Conservation (phyloP, 768 basidiomycete species). For the Boletus bicolor region DNA sequence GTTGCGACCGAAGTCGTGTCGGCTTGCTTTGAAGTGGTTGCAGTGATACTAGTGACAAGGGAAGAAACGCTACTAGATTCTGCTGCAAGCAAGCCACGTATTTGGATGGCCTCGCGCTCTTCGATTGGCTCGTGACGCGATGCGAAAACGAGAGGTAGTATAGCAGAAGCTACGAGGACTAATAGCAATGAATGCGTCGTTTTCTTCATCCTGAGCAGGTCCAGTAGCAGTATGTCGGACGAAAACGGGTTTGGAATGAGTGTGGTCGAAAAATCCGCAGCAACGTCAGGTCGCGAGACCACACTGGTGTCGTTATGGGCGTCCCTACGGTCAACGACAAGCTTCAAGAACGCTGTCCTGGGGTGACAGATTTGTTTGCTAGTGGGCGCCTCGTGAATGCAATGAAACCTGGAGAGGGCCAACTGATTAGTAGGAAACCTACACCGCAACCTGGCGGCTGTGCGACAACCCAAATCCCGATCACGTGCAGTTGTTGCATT, state of each 20-base stretch:
- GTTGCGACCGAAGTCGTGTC: background rate
- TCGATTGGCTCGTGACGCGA: constrained; percentile 21
- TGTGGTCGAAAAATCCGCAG: constrained; percentile 27
- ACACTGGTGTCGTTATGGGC: constrained; percentile 7
- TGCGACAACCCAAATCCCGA: constrained; percentile 5
- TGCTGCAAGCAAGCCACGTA: constrained; percentile 6
- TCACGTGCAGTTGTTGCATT: constrained; percentile 20
- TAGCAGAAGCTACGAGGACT: constrained; percentile 24
- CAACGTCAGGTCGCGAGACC: constrained; percentile 15
- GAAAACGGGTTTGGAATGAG: constrained; percentile 14
- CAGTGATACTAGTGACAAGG: background rate
- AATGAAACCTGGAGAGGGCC: constrained; percentile 3
- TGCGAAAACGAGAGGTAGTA: constrained; percentile 26
- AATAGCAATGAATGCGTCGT: constrained; percentile 26
- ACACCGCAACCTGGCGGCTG: constrained; percentile 15
- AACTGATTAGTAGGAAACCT: constrained; percentile 12
- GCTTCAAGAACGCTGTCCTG: background rate
- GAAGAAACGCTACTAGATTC: background rate
- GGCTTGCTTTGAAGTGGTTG: constrained; percentile 4
- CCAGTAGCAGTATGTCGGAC: constrained; percentile 3
- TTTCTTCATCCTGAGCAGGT: constrained; percentile 24
- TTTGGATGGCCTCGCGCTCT: constrained; percentile 12
- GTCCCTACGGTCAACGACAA: constrained; percentile 2
- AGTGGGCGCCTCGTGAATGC: constrained; percentile 1
- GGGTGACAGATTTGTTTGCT: background rate